A percentile compares a stretch with the other conserved stretches of the same genome.
phyloP scores from a whole-genome alignment of 2,329 filamentous ascomycete genomes.

The Orbilia brochopaga region DNA sequence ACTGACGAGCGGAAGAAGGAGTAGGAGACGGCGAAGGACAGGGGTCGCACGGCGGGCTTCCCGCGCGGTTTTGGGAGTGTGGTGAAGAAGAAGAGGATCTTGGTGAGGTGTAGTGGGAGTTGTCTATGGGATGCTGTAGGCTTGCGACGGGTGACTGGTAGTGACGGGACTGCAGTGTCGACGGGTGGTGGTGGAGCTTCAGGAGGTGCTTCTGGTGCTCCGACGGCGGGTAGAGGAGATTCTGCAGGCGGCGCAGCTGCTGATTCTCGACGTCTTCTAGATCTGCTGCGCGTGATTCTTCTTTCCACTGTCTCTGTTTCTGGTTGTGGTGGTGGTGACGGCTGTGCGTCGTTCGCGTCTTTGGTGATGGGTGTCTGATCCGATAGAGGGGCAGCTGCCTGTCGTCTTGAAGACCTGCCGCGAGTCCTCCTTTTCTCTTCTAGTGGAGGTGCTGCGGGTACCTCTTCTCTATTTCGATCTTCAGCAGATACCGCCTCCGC shows the following conservation, averaged over 20 bases:
- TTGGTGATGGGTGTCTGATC: too few relatives aligned
- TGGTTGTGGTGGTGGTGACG: too few relatives aligned
- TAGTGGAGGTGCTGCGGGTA: too few relatives aligned
- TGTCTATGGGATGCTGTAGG: conserved; percentile 1
- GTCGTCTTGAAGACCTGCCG: too few relatives aligned
- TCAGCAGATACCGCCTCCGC: too few relatives aligned
- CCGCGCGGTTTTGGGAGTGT: conserved; percentile 21
- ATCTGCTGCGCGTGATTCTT: neutral
- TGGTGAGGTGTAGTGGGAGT: neutral
- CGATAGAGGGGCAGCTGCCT: too few relatives aligned
- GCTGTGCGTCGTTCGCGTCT: too few relatives aligned
- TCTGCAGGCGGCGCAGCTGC: neutral
- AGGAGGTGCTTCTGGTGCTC: neutral
- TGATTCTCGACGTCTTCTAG: neutral
- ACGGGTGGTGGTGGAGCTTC: neutral
- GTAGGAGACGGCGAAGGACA: conserved; percentile 2
- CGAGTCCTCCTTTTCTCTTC: too few relatives aligned
- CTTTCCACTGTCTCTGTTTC: too few relatives aligned
- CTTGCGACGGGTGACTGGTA: conserved; percentile 24
- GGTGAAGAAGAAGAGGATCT: conserved; percentile 38
- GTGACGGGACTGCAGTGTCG: neutral
- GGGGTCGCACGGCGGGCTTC: neutral
- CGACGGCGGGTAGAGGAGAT: neutral
- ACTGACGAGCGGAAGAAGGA: conserved; percentile 3
- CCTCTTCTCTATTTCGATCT: too few relatives aligned